These are phyloP conservation scores for Yarrowia sp. DNA, from an alignment of 805 yeast genomes.

Conservation along the genomic window DNA sequence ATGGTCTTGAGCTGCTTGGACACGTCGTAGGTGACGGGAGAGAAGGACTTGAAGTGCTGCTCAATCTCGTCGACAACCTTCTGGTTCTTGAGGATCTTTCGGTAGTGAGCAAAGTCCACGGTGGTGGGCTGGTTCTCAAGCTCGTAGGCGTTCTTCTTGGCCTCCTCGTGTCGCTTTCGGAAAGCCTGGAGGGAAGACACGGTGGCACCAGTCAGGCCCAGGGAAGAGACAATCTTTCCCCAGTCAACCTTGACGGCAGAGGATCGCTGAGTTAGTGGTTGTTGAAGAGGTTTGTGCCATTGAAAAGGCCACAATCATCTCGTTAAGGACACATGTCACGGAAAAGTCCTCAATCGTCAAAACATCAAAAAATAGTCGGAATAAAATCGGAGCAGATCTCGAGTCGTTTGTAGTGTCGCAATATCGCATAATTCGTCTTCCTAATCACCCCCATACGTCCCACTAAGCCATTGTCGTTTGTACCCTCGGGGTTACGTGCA, in stretches of 20 bases:
- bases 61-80: slow-evolving; percentile 69
- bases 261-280: slow-evolving; percentile 24
- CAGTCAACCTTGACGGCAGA: slow-evolving; percentile 87
- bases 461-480: too few species aligned
- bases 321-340: too few species aligned
- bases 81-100: slow-evolving; percentile 74
- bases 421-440: too few species aligned
- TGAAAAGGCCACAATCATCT: too few species aligned
- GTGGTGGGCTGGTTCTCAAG: slow-evolving; percentile 68
- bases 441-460: too few species aligned
- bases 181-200: slow-evolving; percentile 84
- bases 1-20: slow-evolving; percentile 88
- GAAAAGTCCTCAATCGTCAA: too few species aligned
- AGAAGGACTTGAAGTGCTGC: slow-evolving; percentile 53
- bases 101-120: slow-evolving; percentile 82
- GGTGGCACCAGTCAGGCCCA: slow-evolving; percentile 91
- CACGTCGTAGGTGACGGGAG: slow-evolving; percentile 82
- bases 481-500: too few species aligned
- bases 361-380: too few species aligned
- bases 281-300: too few species aligned
- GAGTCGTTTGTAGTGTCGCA: too few species aligned
- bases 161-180: slow-evolving; percentile 98
- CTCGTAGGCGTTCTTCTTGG: slow-evolving; percentile 74
- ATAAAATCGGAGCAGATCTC: not conserved
- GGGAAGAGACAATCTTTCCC: slow-evolving; percentile 82